Evolutionary conservation across 768 basidiomycete genomes (phyloP), one percentile per base, ranked within the genome.

Genomic region (Rhizopogon rudus): DNA sequence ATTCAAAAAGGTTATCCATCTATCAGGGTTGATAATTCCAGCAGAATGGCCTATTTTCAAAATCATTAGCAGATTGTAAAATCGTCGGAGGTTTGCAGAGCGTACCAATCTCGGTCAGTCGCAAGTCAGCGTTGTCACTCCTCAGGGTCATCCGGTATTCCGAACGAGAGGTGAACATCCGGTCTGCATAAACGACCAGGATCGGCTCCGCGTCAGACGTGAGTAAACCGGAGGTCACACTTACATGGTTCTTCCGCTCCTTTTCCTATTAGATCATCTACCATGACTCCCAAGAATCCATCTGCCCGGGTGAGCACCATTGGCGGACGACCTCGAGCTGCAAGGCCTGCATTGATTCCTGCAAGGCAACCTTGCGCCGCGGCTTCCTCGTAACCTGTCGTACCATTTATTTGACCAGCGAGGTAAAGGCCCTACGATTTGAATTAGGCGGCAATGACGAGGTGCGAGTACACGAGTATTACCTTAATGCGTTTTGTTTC

Each of bases 381-480:
- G 1, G 93, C 93, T 72, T 96, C 93, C 66, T 96, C 93, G 65
- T 96, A 96, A 5, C 93, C 93, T 2, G 93, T 96, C 1, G 93
- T 96, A 10, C 88, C 88, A 61, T 94, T 95, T 63, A 95, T 95
- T 68, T 95, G 92, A 3, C 93, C 92, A 1, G 91, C 91, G 20
- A 95, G 81, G 70, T 88, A 95, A 3, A 95, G 77, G 1, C 92
- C 92, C 82, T 88, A 44, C 14, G 42, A 53, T 35, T 16, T 37
- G 6, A 3, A 3, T 40, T 17, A 29, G 53, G 22, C 16, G 29
- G 20, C 25, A 35, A 20, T 25, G 20, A 41, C 3, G 22, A 51
- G 5, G 16, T 51, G 2, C 45, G 17, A 40, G 48, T 22, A 22
- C 0, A 33, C 2, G 14, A 5, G 1, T 52, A 57, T 17, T 59